Evolutionary conservation across 2,329 filamentous ascomycete genomes (phyloP), one percentile per base, ranked within the genome.

Genomic region (Claviceps pusilla): DNA sequence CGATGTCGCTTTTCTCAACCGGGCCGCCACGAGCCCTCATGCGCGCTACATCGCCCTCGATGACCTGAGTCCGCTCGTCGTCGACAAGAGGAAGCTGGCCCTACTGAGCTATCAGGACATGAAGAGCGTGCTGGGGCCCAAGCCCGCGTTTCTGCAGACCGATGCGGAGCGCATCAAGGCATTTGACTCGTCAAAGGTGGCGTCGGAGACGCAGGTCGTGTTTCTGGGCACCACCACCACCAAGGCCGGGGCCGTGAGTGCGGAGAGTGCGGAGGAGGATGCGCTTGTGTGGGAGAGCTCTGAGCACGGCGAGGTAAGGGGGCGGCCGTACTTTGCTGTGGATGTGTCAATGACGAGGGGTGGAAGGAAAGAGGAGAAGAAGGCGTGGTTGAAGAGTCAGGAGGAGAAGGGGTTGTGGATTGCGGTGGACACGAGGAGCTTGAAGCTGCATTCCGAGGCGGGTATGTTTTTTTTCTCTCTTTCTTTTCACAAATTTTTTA

Each of bases 251-350:
- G 3, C 1, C 31, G 62, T 7, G 24, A 31, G 31, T 47, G 45
- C 72, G 0, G 51, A 11, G 35, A 53, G 35, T 19, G 54, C 7
- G 16, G 77, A 72, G 0, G 51, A 14, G 28, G 53, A 39, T n/a
- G 56, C 28, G 11, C 29, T 19, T 3, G 54, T 37, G 16, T 53
- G 24, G 50, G 43, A 37, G 50, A 51, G 31, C 29, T 58, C 58
- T 7, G 61, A 64, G 1, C 85, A 84, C 63, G 82, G 81, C 56
- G 80, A 81, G 50, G 94, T 95, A 66, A 78, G 75, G 39, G 93
- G 91, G 3, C 76, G 78, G 50, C 90, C 93, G 1, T 94, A 83
- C 70, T 98, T 97, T 65, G 91, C 90, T 1, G 68, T 98, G 12
- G 93, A 97, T 66, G 78, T 95, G 24, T 94, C 90, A 3, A 85